phyloP scores from a whole-genome alignment of 371 early-diverging fungal species.

The Caulochytrium protostelioides region DNA sequence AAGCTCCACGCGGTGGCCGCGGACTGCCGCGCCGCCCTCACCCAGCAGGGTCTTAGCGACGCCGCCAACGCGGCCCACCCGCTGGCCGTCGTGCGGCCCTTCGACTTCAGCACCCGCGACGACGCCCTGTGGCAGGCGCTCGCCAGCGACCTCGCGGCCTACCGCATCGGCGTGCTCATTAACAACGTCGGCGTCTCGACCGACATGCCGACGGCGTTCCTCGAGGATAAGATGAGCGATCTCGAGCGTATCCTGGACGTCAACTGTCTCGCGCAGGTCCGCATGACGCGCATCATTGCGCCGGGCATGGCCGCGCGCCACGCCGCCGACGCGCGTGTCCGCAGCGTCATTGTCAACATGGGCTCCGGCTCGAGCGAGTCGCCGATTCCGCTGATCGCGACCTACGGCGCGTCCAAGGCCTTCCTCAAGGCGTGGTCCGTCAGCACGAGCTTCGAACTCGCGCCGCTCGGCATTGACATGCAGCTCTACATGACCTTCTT shows the following conservation, averaged over 20 bases:
- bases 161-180: constrained; percentile 44
- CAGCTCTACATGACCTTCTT: constrained; percentile 81
- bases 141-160: constrained; percentile 20
- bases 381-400: constrained; percentile 68
- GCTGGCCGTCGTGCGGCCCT: constrained; percentile 40
- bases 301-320: constrained; percentile 46
- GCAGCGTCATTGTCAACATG: constrained; percentile 75
- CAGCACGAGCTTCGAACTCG: constrained; percentile 57
- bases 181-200: constrained; percentile 90
- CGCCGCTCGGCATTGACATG: constrained; percentile 48
- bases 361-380: constrained; percentile 80
- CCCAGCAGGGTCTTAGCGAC: not conserved
- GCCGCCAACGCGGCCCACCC: not conserved
- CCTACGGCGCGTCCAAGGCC: constrained; percentile 85
- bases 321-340: constrained; percentile 26
- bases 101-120: constrained; percentile 52
- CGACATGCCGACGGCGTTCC: constrained; percentile 59
- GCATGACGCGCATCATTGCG: constrained; percentile 58
- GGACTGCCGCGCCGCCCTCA: constrained; percentile 21
- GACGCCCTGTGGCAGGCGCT: constrained; percentile 44
- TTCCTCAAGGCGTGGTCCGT: constrained; percentile 77
- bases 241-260: constrained; percentile 61
- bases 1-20: constrained; percentile 61
- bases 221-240: constrained; percentile 43
- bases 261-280: constrained; percentile 64